These are phyloP conservation scores for Heterobasidion parviporum DNA, from an alignment of 1,284 basidiomycete species.

Conservation along the genomic window DNA sequence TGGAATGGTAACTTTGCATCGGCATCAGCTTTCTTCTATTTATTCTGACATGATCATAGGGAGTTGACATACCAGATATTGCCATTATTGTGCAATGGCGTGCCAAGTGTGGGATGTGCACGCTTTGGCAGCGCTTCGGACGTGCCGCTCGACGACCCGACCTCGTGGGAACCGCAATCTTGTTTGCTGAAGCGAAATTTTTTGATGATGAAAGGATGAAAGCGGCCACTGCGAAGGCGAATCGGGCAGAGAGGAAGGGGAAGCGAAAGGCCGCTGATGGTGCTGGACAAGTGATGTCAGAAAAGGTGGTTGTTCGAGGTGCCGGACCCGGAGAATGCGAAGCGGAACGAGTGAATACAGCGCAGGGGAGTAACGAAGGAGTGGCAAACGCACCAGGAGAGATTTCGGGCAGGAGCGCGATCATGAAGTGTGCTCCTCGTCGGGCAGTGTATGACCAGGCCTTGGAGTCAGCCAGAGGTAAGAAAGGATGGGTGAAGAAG, in stretches of 20 bases:
- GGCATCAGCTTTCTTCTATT: too few relatives aligned
- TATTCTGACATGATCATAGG: conserved; percentile 16
- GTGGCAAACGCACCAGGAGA: too few relatives aligned
- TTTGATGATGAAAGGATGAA: neutral
- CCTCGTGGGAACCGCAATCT: neutral
- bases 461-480: neutral
- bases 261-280: neutral
- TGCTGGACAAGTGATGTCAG: neutral
- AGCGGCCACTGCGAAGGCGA: neutral
- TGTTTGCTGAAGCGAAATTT: neutral
- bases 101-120: neutral
- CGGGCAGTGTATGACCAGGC: too few relatives aligned
- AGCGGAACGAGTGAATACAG: too few relatives aligned
- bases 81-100: conserved; percentile 24
- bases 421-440: too few relatives aligned
- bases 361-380: too few relatives aligned
- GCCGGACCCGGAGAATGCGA: too few relatives aligned
- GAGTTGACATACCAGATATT: conserved; percentile 25
- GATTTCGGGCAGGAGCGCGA: too few relatives aligned
- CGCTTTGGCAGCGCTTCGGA: neutral
- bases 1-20: too few relatives aligned
- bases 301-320: neutral
- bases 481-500: too few relatives aligned
- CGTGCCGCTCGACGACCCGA: neutral
- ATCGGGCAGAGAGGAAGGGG: neutral